Conservation (phyloP, 164 flowering plant genomes). For the Piper longum region DNA sequence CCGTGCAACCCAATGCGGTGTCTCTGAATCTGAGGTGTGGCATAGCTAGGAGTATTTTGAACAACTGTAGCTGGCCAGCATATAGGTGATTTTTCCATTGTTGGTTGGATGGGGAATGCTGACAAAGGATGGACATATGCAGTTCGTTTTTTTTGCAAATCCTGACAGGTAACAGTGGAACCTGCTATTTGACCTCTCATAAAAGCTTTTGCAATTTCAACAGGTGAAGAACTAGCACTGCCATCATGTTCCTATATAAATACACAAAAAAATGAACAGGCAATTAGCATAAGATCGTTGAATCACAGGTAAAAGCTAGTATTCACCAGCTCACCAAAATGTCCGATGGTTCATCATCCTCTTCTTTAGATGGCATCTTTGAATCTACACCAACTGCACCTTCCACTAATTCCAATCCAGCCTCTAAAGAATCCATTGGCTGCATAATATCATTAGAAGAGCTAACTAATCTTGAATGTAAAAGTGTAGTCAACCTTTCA, state of each 20-base stretch:
- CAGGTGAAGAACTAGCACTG: constrained; percentile 64
- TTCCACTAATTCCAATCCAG: constrained; percentile 10
- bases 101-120: constrained; percentile 24
- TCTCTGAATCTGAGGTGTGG: constrained; percentile 56
- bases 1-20: constrained; percentile 43
- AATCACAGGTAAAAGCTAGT: background rate
- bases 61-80: constrained; percentile 83
- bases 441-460: constrained; percentile 15
- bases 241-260: constrained; percentile 35
- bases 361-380: constrained; percentile 11
- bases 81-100: constrained; percentile 36
- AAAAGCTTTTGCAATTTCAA: constrained; percentile 85
- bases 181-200: constrained; percentile 50
- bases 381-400: constrained; percentile 11
- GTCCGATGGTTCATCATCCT: constrained; percentile 10
- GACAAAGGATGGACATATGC: constrained; percentile 16
- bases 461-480: constrained; percentile 41
- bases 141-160: constrained; percentile 22
- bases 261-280: background rate
- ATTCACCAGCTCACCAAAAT: constrained; percentile 22
- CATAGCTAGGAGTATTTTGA: constrained; percentile 34
- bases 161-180: constrained; percentile 18
- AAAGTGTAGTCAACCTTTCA: constrained; percentile 38
- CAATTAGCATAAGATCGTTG: background rate
- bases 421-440: constrained; percentile 10